Evolutionary conservation across 1,284 basidiomycete species (phyloP), one percentile per base, ranked within the genome.

Genomic region (Malassezia dermatis): DNA sequence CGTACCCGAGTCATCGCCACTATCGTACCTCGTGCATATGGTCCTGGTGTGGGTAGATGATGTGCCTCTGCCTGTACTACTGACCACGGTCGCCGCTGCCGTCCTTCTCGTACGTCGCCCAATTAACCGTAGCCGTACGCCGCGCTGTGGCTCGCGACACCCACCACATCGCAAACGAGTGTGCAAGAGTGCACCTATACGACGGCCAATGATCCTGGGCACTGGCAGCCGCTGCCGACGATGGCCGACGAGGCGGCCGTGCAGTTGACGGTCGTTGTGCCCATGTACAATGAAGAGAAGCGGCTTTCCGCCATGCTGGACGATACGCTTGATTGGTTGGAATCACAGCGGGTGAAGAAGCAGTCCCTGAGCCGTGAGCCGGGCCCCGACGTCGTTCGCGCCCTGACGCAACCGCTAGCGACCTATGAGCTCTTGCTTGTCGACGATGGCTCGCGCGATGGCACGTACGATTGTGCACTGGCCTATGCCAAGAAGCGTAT

Each of bases 381-480:
- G n/a, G 13, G n/a, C 19, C 21, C 10, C 24, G 47, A 17, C 13
- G 52, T 17, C 32, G 15, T 19, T 13, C 0, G 11, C 0, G 62
- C 64, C 2, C 56, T 63, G 4, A 34, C 31, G 7, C 3, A 40
- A 4, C 62, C 65, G 2, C 48, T 65, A 1, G n/a, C 23, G 8
- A 56, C 42, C 32, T 65, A 64, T 71, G 90, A 94, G 73, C 80
- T 95, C 37, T 65, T 95, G 62, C 81, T 95, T 50, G 82, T 95
- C 19, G 89, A 94, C 75, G 90, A 95, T 74, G 90, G 90, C 4
- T 87, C 84, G 27, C 78, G 77, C 23, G 90, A 95, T 75, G 80
- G 75, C 13, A 95, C 90, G 0, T 78, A 82, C 0, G 75, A 78
- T 0, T 76, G 81, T 7, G 86, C 85, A 2, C 78, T 91, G 40